These are phyloP conservation scores for Xylaria sp. DNA, from an alignment of 2,329 filamentous ascomycete genomes.

Conservation along the genomic window DNA sequence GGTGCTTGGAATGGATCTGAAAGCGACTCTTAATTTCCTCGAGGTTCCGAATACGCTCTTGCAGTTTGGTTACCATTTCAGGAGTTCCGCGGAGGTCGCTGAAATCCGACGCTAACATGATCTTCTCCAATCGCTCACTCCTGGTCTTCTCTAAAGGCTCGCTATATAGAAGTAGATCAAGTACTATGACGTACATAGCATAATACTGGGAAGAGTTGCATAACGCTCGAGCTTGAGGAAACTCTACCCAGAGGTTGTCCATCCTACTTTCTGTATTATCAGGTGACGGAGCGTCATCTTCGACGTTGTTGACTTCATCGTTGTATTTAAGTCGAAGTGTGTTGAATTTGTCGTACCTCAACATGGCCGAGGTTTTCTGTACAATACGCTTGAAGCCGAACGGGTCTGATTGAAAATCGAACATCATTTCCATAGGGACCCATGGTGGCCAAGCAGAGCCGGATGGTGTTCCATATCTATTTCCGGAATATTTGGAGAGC, in stretches of 20 bases:
- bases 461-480: slow-evolving; percentile 85
- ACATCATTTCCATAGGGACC: slow-evolving; percentile 99
- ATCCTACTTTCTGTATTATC: slow-evolving; percentile 80
- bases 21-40: slow-evolving; percentile 98
- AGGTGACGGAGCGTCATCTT: slow-evolving; percentile 61
- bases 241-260: slow-evolving; percentile 96
- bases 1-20: slow-evolving; percentile 86
- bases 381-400: slow-evolving; percentile 99
- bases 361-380: slow-evolving; percentile 92
- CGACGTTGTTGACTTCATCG: slow-evolving; percentile 82
- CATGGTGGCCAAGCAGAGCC: slow-evolving; percentile 96
- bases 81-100: slow-evolving; percentile 94
- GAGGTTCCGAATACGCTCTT: slow-evolving; percentile 91
- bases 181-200: slow-evolving; percentile 95
- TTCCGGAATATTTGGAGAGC: slow-evolving; percentile 92
- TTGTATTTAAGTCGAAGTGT: slow-evolving; percentile 96
- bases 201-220: slow-evolving; percentile 99
- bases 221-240: slow-evolving; percentile 91
- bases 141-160: slow-evolving; percentile 98
- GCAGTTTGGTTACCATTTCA: slow-evolving; percentile 89
- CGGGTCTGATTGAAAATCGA: slow-evolving; percentile 91
- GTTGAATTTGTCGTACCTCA: slow-evolving; percentile 98
- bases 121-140: slow-evolving; percentile 94
- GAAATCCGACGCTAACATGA: slow-evolving; percentile 98
- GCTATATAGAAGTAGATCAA: slow-evolving; percentile 94